Percentiles rank a stretch among this genome's conserved stretches.
Conservation (phyloP, 2,329 filamentous ascomycete species). For the Simplicillium sp. region DNA sequence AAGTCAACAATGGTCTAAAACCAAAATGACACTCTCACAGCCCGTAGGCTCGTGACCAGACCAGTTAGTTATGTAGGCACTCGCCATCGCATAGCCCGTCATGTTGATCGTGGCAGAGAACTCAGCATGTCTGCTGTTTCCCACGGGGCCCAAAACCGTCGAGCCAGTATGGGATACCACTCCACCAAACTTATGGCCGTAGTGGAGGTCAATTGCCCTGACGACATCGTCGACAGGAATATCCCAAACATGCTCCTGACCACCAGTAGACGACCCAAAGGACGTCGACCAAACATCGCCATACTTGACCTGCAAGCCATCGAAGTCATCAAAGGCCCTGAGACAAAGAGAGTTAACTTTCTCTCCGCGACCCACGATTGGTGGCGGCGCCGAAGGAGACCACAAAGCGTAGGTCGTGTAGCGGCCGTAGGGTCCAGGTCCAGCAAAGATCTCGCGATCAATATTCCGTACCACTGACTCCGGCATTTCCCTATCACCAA, state of each 20-base stretch:
- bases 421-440: slow-evolving; percentile 1
- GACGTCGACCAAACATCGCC: no score
- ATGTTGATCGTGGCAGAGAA: background rate
- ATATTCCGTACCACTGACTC: background rate
- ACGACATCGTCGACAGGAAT: no score
- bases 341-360: background rate
- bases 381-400: background rate
- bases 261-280: no score
- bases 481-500: background rate
- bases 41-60: background rate
- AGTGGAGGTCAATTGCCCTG: no score
- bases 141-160: no score
- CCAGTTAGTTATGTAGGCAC: background rate
- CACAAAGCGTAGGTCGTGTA: background rate
- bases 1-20: slow-evolving; percentile 2
- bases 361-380: background rate
- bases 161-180: no score
- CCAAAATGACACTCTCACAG: slow-evolving; percentile 1
- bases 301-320: no score
- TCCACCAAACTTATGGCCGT: no score
- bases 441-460: slow-evolving; percentile 3
- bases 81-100: background rate
- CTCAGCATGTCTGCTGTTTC: background rate
- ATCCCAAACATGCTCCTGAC: no score
- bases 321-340: background rate